Base-by-base conservation (phyloP, 257 asterid species). In the Solanum commersonii region DNA sequence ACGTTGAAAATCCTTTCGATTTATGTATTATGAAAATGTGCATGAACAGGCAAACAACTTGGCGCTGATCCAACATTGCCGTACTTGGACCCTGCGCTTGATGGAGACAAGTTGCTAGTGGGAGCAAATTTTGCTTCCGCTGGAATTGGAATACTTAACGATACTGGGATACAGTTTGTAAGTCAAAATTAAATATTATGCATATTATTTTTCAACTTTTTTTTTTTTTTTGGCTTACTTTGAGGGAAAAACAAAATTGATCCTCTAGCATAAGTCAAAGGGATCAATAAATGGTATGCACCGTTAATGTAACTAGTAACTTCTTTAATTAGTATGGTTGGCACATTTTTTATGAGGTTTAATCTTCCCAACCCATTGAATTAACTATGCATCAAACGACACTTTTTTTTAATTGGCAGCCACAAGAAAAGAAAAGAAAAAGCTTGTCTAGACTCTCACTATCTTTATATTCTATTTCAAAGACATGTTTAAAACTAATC, bases 81-180 rank as follows among this genome's bases (percentile, higher is more conserved):
- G 0, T 96, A 96, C 88, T 91, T 96, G 88, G 87, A 67, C 87
- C 99, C 98, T 0, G 89, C 85, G 79, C 91, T 95, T 14, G 90
- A 12, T 27, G 99, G 99, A 27, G 44, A 89, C n/a, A 93, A 90
- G 70, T 91, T 96, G 13, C 85, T 96, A 49, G 96, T 94, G 38
- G 99, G 99, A 74, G 99, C 99, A 27, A 96, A 96, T 86, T 95
- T 96, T 16, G 99, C 98, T 25, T 96, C 99, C 0, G 98, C 98
- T 2, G 98, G 98, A 76, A 90, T 96, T 29, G 98, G 98, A 33
- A 93, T 96, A 72, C 95, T 96, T 52, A 91, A 92, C 60, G 98
- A 96, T 67, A 96, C 98, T 22, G 98, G 99, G 29, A 23, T 95
- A 91, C 99, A 96, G 79, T 96, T 96, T 89, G 99, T 95, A 91